A percentile compares a stretch with the other conserved stretches of the same genome.
Evolutionary conservation across 129 eudicot genomes (phyloP).

Genomic region (Escallonia herrerae): DNA sequence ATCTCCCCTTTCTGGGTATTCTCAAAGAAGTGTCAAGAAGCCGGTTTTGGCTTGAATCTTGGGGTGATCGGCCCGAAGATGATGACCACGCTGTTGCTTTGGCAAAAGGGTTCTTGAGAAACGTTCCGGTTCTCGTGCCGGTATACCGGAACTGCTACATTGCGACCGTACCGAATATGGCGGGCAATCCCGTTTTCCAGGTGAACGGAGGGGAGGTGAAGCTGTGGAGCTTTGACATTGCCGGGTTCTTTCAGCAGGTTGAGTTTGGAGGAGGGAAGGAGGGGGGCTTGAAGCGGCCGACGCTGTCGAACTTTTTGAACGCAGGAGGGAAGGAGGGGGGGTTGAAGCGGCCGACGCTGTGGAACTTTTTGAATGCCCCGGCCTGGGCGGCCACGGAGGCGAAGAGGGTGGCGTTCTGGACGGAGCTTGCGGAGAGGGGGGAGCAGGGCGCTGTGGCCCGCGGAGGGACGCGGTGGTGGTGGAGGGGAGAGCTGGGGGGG

Average conservation of each 20-base stretch:
- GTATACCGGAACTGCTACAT: constrained; percentile 54
- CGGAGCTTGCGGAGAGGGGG: constrained; percentile 36
- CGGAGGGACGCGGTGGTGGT: constrained; percentile 42
- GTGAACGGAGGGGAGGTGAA: constrained; percentile 48
- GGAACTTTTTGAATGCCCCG: no score
- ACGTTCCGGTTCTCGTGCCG: constrained; percentile 65
- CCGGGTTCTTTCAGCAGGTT: constrained; percentile 49
- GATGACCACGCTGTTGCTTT: constrained; percentile 39
- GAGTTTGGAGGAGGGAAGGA: constrained; percentile 27
- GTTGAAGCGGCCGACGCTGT: no score
- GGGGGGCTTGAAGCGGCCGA: constrained; percentile 20
- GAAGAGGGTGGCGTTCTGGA: constrained; percentile 64
- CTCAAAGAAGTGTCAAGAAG: constrained; percentile 36
- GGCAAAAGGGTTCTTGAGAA: constrained; percentile 39
- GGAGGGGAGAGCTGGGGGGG: constrained; percentile 36
- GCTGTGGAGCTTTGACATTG: constrained; percentile 55
- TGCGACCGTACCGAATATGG: constrained; percentile 41
- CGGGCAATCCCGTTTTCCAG: constrained; percentile 67
- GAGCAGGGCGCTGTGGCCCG: constrained; percentile 16
- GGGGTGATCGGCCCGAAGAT: constrained; percentile 61
- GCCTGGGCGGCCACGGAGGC: constrained; percentile 81
- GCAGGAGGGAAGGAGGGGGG: no score
- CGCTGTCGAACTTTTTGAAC: constrained; percentile 15
- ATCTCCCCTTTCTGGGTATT: constrained; percentile 50
- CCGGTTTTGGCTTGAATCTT: constrained; percentile 43